Conservation (phyloP, 257 asterid genomes). For the Eustoma russellianum region DNA sequence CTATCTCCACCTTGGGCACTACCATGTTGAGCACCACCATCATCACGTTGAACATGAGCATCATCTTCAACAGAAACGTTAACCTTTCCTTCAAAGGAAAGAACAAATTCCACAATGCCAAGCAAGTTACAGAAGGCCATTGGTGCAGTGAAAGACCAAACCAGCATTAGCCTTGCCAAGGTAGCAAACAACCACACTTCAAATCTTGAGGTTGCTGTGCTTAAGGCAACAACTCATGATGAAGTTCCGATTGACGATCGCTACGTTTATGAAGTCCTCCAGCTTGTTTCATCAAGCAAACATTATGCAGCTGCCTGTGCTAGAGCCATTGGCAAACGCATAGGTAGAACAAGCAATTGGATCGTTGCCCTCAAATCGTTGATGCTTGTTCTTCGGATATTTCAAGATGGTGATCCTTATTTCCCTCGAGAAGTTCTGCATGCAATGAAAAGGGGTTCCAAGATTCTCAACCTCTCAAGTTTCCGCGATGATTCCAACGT, state of each 20-base stretch:
- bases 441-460: constrained; percentile 75
- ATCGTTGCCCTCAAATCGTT: constrained; percentile 63
- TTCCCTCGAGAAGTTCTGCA: constrained; percentile 86
- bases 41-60: too few relatives aligned
- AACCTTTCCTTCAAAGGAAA: neutral
- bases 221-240: constrained; percentile 80
- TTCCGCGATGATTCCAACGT: constrained; percentile 74
- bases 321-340: constrained; percentile 65
- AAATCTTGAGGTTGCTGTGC: constrained; percentile 57
- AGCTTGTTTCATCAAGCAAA: constrained; percentile 59
- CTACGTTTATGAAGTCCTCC: constrained; percentile 42
- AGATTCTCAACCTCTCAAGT: constrained; percentile 58
- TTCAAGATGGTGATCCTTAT: constrained; percentile 86
- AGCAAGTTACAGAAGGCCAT: constrained; percentile 88
- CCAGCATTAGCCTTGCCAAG: constrained; percentile 87
- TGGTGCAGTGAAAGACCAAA: constrained; percentile 77
- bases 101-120: constrained; percentile 33
- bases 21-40: too few relatives aligned
- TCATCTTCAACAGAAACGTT: too few relatives aligned
- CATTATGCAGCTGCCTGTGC: constrained; percentile 65
- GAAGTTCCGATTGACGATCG: constrained; percentile 55
- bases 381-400: constrained; percentile 69
- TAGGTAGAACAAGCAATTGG: constrained; percentile 87
- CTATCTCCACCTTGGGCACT: too few relatives aligned
- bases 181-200: constrained; percentile 50